These are phyloP conservation scores for Trametes maxima DNA, from an alignment of 768 basidiomycete species.

Conservation along the genomic window DNA sequence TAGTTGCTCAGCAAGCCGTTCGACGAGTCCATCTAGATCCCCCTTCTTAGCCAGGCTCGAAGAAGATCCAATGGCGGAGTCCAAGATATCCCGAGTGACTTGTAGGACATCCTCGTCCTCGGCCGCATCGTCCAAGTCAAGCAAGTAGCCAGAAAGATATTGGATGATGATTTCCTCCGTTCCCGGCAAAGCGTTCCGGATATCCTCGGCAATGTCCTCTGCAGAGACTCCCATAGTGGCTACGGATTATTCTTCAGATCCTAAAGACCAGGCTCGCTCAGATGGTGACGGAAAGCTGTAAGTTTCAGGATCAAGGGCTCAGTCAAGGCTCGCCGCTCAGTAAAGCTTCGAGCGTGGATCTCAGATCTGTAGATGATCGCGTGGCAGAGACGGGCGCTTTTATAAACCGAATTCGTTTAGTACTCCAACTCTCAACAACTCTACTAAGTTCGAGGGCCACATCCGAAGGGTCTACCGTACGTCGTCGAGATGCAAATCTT, in stretches of 20 bases:
- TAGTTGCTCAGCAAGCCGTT: constrained; percentile 59
- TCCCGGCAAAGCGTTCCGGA: constrained; percentile 66
- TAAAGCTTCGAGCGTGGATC: no score
- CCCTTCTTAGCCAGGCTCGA: constrained; percentile 37
- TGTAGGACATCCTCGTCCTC: constrained; percentile 88
- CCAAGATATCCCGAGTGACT: constrained; percentile 70
- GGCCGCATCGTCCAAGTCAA: constrained; percentile 86
- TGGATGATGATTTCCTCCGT: constrained; percentile 86
- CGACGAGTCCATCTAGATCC: constrained; percentile 68
- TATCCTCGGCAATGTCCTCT: constrained; percentile 75
- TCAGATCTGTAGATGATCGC: no score
- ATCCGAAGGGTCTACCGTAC: no score
- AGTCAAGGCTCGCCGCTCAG: no score
- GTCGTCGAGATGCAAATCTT: no score
- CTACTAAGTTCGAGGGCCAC: no score
- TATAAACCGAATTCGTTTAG: no score
- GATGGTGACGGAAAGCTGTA: not conserved
- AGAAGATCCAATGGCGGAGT: constrained; percentile 64
- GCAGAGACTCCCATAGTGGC: constrained; percentile 16
- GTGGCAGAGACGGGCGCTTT: no score
- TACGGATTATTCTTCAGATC: not conserved
- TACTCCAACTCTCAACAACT: no score
- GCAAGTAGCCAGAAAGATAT: constrained; percentile 84
- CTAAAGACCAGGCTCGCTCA: not conserved
- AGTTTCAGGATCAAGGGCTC: no score